A percentile compares a stretch with the other conserved stretches of the same genome.
Conservation (phyloP, 345 rosid species). For the Stellera chamaejasme region DNA sequence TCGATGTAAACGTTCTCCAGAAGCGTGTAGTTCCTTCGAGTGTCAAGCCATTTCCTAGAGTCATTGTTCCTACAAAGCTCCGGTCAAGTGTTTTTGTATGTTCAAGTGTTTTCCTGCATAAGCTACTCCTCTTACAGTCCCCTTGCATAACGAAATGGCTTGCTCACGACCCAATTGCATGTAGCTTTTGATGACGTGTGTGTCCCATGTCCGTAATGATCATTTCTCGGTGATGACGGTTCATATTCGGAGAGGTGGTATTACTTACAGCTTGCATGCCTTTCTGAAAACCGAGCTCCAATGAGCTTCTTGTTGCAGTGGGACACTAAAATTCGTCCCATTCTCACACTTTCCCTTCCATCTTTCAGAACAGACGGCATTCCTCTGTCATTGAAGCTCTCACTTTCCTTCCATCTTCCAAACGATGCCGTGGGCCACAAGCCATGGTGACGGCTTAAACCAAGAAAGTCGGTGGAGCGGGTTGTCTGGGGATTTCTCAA, state of each 20-base stretch:
- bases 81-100: constrained; percentile 1
- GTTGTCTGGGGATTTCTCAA: constrained; percentile 8
- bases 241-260: not conserved
- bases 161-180: constrained; percentile 9
- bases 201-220: constrained; percentile 8
- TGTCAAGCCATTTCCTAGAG: not conserved
- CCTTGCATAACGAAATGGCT: too few relatives aligned
- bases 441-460: constrained; percentile 3
- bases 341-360: constrained; percentile 11
- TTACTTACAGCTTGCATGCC: not conserved
- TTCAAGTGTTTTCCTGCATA: too few relatives aligned
- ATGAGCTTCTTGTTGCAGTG: constrained; percentile 8
- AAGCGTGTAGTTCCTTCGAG: too few relatives aligned
- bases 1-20: too few relatives aligned
- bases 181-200: too few relatives aligned
- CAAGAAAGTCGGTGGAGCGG: constrained; percentile 3
- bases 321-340: not conserved
- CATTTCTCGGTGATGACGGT: constrained; percentile 17
- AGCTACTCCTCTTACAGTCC: too few relatives aligned
- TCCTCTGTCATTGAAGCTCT: constrained; percentile 8
- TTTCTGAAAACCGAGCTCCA: constrained; percentile 22
- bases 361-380: constrained; percentile 6
- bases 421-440: constrained; percentile 6
- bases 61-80: not conserved
- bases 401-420: constrained; percentile 14